phyloP scores from a whole-genome alignment of 2,329 filamentous ascomycete genomes.

The Diaporthe aspalathi region DNA sequence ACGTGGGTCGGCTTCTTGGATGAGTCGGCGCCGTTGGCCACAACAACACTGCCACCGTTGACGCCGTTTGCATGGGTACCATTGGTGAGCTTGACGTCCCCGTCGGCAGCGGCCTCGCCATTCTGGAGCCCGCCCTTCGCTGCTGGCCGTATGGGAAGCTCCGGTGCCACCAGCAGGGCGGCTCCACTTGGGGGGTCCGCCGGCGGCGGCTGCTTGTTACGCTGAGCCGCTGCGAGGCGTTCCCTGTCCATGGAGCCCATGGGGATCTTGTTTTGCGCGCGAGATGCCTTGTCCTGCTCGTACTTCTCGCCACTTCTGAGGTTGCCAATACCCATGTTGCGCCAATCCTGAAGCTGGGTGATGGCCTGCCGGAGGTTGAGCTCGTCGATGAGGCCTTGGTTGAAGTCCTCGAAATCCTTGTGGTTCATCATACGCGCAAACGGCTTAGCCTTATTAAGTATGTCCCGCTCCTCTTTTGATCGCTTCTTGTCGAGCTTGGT shows the following conservation, averaged over 20 bases:
- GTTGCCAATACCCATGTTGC: conserved; percentile 84
- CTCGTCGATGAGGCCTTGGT: conserved; percentile 88
- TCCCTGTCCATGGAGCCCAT: conserved; percentile 88
- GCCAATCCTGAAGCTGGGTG: conserved; percentile 92
- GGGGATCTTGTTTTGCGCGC: conserved; percentile 76
- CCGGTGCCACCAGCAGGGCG: conserved; percentile 80
- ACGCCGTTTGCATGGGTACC: conserved; percentile 62
- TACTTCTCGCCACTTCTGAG: conserved; percentile 91
- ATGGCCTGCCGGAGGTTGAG: conserved; percentile 92
- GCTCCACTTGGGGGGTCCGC: conserved; percentile 80
- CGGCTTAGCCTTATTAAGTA: conserved; percentile 93
- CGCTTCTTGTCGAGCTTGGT: conserved; percentile 91
- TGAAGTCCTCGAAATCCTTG: conserved; percentile 87
- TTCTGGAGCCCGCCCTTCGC: conserved; percentile 46
- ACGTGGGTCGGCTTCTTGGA: conserved; percentile 64
- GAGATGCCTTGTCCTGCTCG: conserved; percentile 84
- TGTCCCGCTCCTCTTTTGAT: conserved; percentile 92
- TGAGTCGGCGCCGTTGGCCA: conserved; percentile 55
- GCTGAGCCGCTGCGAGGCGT: conserved; percentile 76
- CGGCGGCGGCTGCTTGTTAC: conserved; percentile 73
- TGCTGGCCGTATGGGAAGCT: conserved; percentile 73
- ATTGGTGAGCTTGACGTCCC: conserved; percentile 57
- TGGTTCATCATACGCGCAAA: conserved; percentile 98
- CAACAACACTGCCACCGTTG: conserved; percentile 59
- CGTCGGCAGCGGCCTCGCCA: conserved; percentile 54